Base-by-base conservation (phyloP, 2,329 filamentous ascomycete genomes). In the Penicillium sp. region DNA sequence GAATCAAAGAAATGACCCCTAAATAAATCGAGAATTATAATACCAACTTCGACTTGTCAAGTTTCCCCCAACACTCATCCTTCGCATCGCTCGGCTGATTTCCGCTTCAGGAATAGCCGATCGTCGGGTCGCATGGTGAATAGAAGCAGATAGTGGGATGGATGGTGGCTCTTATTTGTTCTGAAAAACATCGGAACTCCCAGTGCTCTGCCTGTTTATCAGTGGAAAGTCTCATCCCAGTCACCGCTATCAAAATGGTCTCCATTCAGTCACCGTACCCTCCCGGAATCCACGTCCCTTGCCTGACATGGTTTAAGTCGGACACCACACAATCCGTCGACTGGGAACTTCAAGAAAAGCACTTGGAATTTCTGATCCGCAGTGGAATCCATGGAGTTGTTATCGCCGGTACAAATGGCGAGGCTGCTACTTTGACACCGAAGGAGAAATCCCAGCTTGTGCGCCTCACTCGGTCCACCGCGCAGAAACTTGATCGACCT, bases 201-300 rank as follows among this genome's bases (percentile, higher is more conserved):
- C 24, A 18, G 9, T 31, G 11, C n/a, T 19, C 40, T 19, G 34
- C 36, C 16, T 1, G 29, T 28, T 37, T 18, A 9, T 9, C 6
- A 14, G 6, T 13, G 14, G 18, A 8, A 26, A 3, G 26, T 21
- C 28, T 28, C 31, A 16, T 40, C 29, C 14, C 37, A 37, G 4
- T 43, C 13, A 19, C 34, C 9, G 11, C 14, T 21, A 16, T 18
- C 34, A 51, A 51, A 11, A 56, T 56, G 54, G 49, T 44, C 16
- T 56, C 54, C 3, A 44, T 46, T 37, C 49, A 50, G 18, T 40
- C 45, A 46, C 37, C 43, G 29, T 60, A 46, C 42, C 62, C 47
- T 7, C 56, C 44, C 1, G 82, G 82, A 3, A 80, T 85, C 44
- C 82, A 85, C 57, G 82, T 81, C n/a, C 83, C 82, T 1, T 79